Base-by-base conservation (phyloP, 345 rosid genomes). In the Sisymbrium altissimum region DNA sequence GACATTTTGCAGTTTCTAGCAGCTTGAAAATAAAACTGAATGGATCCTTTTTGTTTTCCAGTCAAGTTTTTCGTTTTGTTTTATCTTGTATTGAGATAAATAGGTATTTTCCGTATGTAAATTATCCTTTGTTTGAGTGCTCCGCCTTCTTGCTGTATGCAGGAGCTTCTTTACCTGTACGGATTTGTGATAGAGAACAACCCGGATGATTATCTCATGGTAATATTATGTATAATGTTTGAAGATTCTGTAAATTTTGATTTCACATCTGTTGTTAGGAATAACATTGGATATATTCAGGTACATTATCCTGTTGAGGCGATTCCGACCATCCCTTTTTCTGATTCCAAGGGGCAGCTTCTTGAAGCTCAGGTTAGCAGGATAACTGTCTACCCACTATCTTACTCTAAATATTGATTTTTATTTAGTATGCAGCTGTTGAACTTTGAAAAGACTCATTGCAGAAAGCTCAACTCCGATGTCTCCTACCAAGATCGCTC, bases 201-300 rank as follows among this genome's bases (percentile, higher is more conserved):
- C 80, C 88, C 97, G 75, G 96, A 89, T 80, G 97, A 93, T 71
- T 91, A 86, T 83, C 87, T 91, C 70, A 93, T 94, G 98, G 98
- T 93, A 82, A 72, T 63, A 33, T 41, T 46, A 46, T 46, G 21
- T 46, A 46, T 18, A n/a, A 23, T 23, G 5, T 32, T 50, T 49
- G 45, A 55, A 46, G 25, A 48, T 56, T 13, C 67, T 68, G 9
- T 52, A 38, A 35, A 44, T 70, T 33, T 32, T 56, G 23, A 27
- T 74, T n/a, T 48, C 58, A n/a, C 71, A 25, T 75, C 32, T 69
- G 21, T 52, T 67, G 32, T 61, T 60, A 52, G 64, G 32, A 33
- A n/a, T 77, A 33, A 77, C 41, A 40, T 3, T 73, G 56, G 56
- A 44, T 35, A 43, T 49, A 35, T 70, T 43, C 85, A 93, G 98